Evolutionary conservation across 352 stramenopile genomes (phyloP).

Genomic region (Lagenidium sp.): DNA sequence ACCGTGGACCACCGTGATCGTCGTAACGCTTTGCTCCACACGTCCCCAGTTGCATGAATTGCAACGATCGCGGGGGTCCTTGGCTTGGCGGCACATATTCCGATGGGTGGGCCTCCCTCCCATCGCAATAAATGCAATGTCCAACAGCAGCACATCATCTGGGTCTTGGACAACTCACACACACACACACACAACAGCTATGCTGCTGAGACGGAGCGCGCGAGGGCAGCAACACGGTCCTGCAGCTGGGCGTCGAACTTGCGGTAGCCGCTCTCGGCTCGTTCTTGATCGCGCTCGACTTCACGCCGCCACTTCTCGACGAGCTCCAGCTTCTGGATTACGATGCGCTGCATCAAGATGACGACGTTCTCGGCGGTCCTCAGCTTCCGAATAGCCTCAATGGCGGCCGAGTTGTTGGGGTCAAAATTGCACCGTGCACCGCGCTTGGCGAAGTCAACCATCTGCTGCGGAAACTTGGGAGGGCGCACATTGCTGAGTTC

Average conservation of each 20-base stretch:
- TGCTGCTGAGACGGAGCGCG: constrained; percentile 51
- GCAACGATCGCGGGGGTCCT: too few relatives aligned
- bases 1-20: too few relatives aligned
- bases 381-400: constrained; percentile 74
- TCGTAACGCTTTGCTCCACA: too few relatives aligned
- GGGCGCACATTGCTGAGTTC: constrained; percentile 28
- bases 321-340: constrained; percentile 77
- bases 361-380: constrained; percentile 71
- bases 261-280: constrained; percentile 41
- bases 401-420: constrained; percentile 28
- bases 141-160: too few relatives aligned
- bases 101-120: too few relatives aligned
- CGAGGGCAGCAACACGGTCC: constrained; percentile 53
- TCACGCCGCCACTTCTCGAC: constrained; percentile 69
- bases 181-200: constrained; percentile 1
- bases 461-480: constrained; percentile 36
- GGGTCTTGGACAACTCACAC: too few relatives aligned
- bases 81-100: too few relatives aligned
- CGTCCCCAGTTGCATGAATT: too few relatives aligned
- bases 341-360: constrained; percentile 72
- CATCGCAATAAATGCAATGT: too few relatives aligned
- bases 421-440: constrained; percentile 23
- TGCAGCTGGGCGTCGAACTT: constrained; percentile 57
- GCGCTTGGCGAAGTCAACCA: constrained; percentile 37
- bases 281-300: constrained; percentile 50